Evolutionary conservation across 106 monocot genomes (phyloP).

Genomic region (Dendrobium catenatum): DNA sequence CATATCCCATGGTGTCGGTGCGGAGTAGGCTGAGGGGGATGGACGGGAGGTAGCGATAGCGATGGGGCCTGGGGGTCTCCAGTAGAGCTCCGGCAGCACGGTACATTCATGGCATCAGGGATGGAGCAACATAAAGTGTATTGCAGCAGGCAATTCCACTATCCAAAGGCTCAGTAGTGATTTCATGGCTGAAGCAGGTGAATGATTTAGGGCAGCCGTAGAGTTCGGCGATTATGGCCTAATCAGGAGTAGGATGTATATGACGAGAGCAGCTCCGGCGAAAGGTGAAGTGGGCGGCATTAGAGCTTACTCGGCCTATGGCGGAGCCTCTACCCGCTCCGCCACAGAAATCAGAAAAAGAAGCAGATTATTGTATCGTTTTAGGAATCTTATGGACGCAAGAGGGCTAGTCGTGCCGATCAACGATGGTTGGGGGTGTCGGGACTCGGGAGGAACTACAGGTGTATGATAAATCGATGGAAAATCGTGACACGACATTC

Average conservation of each 20-base stretch:
- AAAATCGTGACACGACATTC: too few relatives aligned
- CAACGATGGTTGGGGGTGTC: too few relatives aligned
- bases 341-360: too few relatives aligned
- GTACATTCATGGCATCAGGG: constrained; percentile 10
- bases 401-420: too few relatives aligned
- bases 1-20: constrained; percentile 27
- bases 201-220: constrained; percentile 25
- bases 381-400: too few relatives aligned
- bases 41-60: constrained; percentile 16
- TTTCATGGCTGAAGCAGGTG: constrained; percentile 23
- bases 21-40: constrained; percentile 24
- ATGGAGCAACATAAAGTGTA: constrained; percentile 36
- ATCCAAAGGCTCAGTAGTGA: neutral
- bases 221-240: constrained; percentile 8
- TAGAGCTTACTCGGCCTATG: neutral
- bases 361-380: too few relatives aligned
- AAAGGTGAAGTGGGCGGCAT: neutral
- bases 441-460: too few relatives aligned
- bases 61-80: neutral
- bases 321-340: neutral
- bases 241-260: constrained; percentile 8
- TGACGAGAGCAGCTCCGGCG: neutral
- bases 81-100: constrained; percentile 12
- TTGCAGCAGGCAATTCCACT: constrained; percentile 28
- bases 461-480: too few relatives aligned